phyloP scores from a whole-genome alignment of 192 early-diverging fungal species.

The Coemansia guatemalensis region DNA sequence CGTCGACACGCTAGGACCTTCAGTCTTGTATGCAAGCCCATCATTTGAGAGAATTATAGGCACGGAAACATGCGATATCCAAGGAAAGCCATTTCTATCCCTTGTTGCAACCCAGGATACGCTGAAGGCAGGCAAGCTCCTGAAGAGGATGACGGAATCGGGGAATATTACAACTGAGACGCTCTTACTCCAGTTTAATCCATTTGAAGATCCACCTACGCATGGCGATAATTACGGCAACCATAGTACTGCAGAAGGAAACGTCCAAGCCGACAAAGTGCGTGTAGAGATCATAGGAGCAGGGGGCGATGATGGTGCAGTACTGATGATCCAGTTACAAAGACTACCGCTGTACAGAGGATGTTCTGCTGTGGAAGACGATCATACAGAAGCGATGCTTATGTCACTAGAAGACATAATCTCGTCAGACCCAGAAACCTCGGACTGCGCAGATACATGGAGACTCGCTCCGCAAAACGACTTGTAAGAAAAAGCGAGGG shows the following conservation, averaged over 20 bases:
- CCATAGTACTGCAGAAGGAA: background rate
- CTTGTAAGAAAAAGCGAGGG: background rate
- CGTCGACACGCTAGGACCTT: slow-evolving; percentile 12
- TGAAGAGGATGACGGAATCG: slow-evolving; percentile 7
- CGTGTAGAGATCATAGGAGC: slow-evolving; percentile 32
- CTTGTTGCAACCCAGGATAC: slow-evolving; percentile 21
- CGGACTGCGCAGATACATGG: slow-evolving; percentile 3
- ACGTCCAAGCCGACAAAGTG: background rate
- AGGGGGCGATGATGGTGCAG: slow-evolving; percentile 23
- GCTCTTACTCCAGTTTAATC: background rate
- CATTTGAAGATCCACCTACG: background rate
- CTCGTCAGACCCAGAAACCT: slow-evolving; percentile 25
- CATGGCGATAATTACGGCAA: too few relatives aligned
- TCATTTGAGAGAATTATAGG: slow-evolving; percentile 19
- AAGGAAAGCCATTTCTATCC: slow-evolving; percentile 19
- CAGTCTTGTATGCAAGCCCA: slow-evolving; percentile 23
- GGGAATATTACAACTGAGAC: slow-evolving; percentile 8
- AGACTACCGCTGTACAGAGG: background rate
- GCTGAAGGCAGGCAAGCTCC: slow-evolving; percentile 10
- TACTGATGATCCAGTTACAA: slow-evolving; percentile 29
- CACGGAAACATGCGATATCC: slow-evolving; percentile 18
- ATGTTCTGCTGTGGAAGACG: background rate
- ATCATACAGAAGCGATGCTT: background rate
- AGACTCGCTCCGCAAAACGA: background rate
- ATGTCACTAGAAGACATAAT: slow-evolving; percentile 31